Percentiles rank a stretch among this genome's conserved stretches.
Conservation (phyloP, 2,329 filamentous ascomycete genomes). For the Colletotrichum camelliae region DNA sequence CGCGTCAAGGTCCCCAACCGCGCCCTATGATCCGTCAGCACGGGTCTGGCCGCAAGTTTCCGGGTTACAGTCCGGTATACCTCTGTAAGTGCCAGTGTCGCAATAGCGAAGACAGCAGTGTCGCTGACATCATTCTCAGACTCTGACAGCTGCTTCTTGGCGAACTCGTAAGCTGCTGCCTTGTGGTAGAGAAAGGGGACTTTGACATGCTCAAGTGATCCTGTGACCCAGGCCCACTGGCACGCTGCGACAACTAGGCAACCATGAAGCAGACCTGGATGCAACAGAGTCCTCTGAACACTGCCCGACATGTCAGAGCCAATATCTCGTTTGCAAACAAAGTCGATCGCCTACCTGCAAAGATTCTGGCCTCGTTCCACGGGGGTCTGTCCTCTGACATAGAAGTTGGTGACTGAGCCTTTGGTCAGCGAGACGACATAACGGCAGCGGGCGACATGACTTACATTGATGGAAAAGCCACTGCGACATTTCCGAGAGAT, state of each 20-base stretch:
- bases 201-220: constrained; percentile 48
- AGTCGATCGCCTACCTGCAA: constrained; percentile 33
- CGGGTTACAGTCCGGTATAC: constrained; percentile 34
- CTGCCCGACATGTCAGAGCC: constrained; percentile 28
- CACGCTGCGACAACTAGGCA: constrained; percentile 49
- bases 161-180: constrained; percentile 50
- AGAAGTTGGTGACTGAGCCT: constrained; percentile 42
- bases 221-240: constrained; percentile 52
- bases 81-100: constrained; percentile 49
- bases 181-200: constrained; percentile 53
- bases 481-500: constrained; percentile 37
- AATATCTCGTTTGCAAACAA: background rate
- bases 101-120: constrained; percentile 48
- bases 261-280: constrained; percentile 50
- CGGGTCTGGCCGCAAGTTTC: background rate
- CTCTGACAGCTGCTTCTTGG: constrained; percentile 45
- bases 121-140: constrained; percentile 43
- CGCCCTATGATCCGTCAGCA: constrained; percentile 34
- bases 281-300: constrained; percentile 47
- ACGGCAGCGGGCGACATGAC: background rate
- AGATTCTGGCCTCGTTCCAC: constrained; percentile 39
- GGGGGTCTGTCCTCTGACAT: constrained; percentile 45
- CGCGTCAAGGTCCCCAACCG: constrained; percentile 47
- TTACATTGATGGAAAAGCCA: constrained; percentile 41
- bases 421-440: background rate